phyloP scores from a whole-genome alignment of 164 flowering plant genomes.

The Magnolia changhungtana region DNA sequence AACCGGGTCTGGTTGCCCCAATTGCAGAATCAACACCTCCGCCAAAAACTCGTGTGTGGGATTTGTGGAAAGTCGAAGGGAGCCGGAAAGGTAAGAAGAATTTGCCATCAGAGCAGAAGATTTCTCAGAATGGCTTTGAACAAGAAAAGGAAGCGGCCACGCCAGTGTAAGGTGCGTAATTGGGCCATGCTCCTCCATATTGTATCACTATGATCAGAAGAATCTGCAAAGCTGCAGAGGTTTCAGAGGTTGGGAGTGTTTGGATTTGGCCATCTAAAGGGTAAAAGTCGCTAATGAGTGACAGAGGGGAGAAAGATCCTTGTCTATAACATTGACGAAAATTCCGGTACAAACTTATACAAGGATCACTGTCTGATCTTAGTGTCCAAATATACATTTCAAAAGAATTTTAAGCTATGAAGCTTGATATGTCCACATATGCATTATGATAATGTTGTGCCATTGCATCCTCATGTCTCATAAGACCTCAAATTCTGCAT shows the following conservation, averaged over 20 bases:
- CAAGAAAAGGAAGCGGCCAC: slow-evolving; percentile 34
- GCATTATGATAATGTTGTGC: not conserved
- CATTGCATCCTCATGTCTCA: not conserved
- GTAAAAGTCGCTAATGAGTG: not conserved
- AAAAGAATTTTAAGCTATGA: not conserved
- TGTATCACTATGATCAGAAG: not conserved
- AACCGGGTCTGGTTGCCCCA: slow-evolving; percentile 93
- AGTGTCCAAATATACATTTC: not conserved
- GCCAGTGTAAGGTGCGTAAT: slow-evolving; percentile 20
- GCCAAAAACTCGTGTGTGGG: slow-evolving; percentile 65
- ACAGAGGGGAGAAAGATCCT: not conserved
- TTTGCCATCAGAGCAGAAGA: slow-evolving; percentile 70
- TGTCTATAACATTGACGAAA: not conserved
- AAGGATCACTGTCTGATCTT: not conserved
- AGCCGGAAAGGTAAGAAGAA: slow-evolving; percentile 47
- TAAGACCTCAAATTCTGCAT: not conserved
- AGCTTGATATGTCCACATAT: not conserved
- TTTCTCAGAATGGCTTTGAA: slow-evolving; percentile 35
- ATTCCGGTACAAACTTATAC: not conserved
- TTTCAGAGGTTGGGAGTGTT: not conserved
- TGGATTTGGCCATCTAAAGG: not conserved
- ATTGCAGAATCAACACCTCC: slow-evolving; percentile 63
- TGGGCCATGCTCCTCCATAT: not conserved
- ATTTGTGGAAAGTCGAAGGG: slow-evolving; percentile 63
- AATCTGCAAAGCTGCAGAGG: not conserved